These are phyloP conservation scores for Salvia sclarea DNA, from an alignment of 305 asterid genomes.

Conservation along the genomic window DNA sequence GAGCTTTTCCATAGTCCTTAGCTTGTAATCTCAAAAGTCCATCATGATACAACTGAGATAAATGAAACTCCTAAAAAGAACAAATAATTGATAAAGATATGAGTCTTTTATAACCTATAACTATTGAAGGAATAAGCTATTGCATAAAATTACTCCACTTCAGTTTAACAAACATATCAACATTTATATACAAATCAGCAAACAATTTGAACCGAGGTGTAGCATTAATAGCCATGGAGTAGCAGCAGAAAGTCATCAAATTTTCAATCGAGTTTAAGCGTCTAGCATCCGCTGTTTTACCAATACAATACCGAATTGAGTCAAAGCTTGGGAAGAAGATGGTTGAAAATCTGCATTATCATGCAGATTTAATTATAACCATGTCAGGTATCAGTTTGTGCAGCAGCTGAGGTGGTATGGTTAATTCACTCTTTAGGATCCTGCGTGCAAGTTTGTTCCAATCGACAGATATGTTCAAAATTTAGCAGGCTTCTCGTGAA, in stretches of 20 bases:
- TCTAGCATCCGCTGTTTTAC: background rate
- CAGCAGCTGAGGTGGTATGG: background rate
- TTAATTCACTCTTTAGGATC: background rate
- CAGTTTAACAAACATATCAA: slow-evolving; percentile 8
- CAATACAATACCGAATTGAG: background rate
- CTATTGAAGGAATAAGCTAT: background rate
- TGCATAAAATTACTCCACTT: slow-evolving; percentile 9
- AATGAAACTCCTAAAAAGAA: slow-evolving; percentile 73
- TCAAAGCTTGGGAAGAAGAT: background rate
- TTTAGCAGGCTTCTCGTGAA: slow-evolving; percentile 8
- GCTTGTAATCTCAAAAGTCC: slow-evolving; percentile 86
- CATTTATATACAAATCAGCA: slow-evolving; percentile 2
- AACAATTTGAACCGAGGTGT: slow-evolving; percentile 13
- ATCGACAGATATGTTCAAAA: background rate
- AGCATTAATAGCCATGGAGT: slow-evolving; percentile 5
- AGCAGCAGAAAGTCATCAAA: background rate
- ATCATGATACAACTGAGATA: slow-evolving; percentile 90
- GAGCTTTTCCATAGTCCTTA: slow-evolving; percentile 85
- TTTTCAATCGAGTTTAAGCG: background rate
- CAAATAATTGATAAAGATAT: slow-evolving; percentile 17
- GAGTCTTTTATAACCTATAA: background rate
- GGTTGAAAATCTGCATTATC: background rate
- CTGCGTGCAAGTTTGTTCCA: background rate
- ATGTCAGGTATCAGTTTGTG: background rate
- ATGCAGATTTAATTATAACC: background rate